phyloP scores from a whole-genome alignment of 2,329 filamentous ascomycete species.

The Aspergillus amoenus region DNA sequence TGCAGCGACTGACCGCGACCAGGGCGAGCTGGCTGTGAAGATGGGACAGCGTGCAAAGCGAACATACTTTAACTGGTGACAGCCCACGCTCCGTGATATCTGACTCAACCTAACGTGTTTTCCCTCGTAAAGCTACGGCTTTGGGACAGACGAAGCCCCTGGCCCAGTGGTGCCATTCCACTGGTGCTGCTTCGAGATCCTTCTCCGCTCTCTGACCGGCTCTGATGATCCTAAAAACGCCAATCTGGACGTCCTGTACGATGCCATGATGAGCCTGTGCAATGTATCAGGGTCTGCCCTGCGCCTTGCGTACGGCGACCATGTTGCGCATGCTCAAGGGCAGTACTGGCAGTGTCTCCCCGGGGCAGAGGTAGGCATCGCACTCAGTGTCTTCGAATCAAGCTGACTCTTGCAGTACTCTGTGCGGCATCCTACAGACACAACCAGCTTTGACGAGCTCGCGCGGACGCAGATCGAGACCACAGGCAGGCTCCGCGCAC shows the following conservation, averaged over 20 bases:
- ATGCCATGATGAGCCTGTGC: slow-evolving; percentile 15
- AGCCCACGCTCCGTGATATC: not conserved
- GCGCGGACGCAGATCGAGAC: slow-evolving; percentile 9
- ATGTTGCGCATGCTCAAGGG: slow-evolving; percentile 20
- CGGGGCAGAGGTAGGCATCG: slow-evolving; percentile 16
- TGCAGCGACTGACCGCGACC: not conserved
- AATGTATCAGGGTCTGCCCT: slow-evolving; percentile 17
- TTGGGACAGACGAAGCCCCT: slow-evolving; percentile 18
- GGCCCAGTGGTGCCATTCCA: slow-evolving; percentile 24
- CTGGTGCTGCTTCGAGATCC: slow-evolving; percentile 22
- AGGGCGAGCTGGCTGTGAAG: slow-evolving; percentile 23
- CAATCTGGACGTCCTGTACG: slow-evolving; percentile 19
- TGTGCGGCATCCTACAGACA: slow-evolving; percentile 17
- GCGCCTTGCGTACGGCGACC: slow-evolving; percentile 19
- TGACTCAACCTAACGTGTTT: slow-evolving; percentile 1
- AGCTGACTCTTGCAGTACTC: slow-evolving; percentile 17
- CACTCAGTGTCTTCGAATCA: not conserved
- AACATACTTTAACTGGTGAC: slow-evolving; percentile 17
- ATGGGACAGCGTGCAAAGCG: slow-evolving; percentile 2
- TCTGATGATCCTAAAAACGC: slow-evolving; percentile 12
- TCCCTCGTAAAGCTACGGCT: slow-evolving; percentile 15
- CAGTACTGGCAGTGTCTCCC: slow-evolving; percentile 24
- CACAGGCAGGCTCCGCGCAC: slow-evolving; percentile 7
- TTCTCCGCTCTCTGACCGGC: slow-evolving; percentile 18
- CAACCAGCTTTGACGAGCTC: slow-evolving; percentile 8